These are phyloP conservation scores for Paecilomyces niveus DNA, from an alignment of 2,329 filamentous ascomycete genomes.

Conservation along the genomic window DNA sequence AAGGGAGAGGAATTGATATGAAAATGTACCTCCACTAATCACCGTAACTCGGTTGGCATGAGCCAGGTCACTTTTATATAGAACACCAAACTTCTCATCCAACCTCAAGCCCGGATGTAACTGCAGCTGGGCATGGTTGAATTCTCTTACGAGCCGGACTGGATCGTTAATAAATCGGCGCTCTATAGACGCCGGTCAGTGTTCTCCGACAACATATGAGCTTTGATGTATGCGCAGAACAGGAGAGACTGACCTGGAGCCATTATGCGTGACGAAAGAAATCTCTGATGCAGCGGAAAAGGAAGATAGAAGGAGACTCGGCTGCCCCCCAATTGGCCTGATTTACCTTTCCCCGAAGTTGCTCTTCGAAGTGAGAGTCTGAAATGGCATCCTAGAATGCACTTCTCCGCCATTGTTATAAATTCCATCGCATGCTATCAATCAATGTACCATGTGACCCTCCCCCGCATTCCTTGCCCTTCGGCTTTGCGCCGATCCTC, in stretches of 20 bases:
- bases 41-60: background rate
- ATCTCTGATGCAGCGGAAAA: background rate
- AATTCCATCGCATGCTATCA: background rate
- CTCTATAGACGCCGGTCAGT: background rate
- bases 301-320: background rate
- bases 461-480: no score
- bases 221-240: background rate
- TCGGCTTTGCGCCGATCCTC: no score
- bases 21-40: background rate
- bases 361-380: background rate
- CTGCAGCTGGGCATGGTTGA: conserved; percentile 5
- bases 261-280: background rate
- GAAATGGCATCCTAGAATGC: background rate
- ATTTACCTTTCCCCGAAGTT: background rate
- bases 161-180: background rate
- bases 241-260: background rate
- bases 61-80: background rate
- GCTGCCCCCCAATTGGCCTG: background rate
- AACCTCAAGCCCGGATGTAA: conserved; percentile 1
- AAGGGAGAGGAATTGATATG: background rate
- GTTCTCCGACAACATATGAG: background rate
- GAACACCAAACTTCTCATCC: background rate
- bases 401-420: background rate
- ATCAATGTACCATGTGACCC: background rate
- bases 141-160: background rate